Base-by-base conservation (phyloP, 139 green algal genomes). In the Chlamydomonas applanata region DNA sequence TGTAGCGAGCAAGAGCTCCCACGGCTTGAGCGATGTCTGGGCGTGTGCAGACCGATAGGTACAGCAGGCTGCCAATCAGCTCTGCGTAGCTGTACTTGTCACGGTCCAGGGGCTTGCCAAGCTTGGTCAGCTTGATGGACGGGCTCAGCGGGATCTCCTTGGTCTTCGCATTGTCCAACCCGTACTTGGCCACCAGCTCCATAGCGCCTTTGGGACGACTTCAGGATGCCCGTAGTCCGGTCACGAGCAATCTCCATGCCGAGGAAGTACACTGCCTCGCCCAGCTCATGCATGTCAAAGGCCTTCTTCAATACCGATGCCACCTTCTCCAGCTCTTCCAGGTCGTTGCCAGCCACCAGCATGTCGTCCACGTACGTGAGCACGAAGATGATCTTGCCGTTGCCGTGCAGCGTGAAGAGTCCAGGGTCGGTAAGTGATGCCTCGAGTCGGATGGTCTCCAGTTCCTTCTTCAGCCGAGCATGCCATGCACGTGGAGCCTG, bases 401-500 rank as follows among this genome's bases (percentile, higher is more conserved):
- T n/a, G n/a, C n/a, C n/a, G n/a, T n/a, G n/a, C n/a, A n/a, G n/a
- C n/a, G n/a, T n/a, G n/a, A n/a, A n/a, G n/a, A n/a, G n/a, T n/a
- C 72, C 73, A 22, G 81, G 70, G 27, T 89, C 84, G 27, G 69
- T 61, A 0, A 57, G 27, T 14, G 76, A 80, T 19, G 67, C 40
- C 20, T 68, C 30, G 62, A 84, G 83, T 3, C 79, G 76, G 54
- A 85, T 35, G 1, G n/a, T 19, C 34, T 79, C 60, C 52, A 89
- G 73, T 7, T 74, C 53, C 16, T 56, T 34, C 34, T 80, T 80
- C 4, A 84, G 69, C n/a, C 68, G 34, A 4, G 56, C 63, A 35
- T 90, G 57, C 82, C 85, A 90, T 0, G 73, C 72, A 25, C 85
- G 69, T 13, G 78, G 76, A 29, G 85, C 82, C 69, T 88, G 85